Evolutionary conservation across 352 stramenopile genomes (phyloP).

Genomic region (Phytophthora vignae): DNA sequence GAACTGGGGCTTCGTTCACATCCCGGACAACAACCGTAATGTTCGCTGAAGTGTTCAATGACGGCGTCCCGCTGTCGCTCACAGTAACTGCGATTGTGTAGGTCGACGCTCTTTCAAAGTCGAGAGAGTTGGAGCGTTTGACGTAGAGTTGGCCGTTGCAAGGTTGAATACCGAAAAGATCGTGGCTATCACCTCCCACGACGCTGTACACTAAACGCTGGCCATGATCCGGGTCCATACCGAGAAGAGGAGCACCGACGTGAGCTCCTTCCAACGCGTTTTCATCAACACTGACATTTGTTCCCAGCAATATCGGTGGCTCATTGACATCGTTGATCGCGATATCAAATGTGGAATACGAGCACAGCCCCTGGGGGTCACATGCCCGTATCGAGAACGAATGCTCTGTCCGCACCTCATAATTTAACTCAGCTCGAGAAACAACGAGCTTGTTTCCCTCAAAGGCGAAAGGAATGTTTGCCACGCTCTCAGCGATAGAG

Average conservation of each 20-base stretch:
- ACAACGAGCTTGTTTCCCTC: constrained; percentile 26
- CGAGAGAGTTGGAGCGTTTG: constrained; percentile 38
- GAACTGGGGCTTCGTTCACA: constrained; percentile 52
- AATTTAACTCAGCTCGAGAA: constrained; percentile 23
- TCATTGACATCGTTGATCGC: constrained; percentile 33
- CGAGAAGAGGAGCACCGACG: constrained; percentile 26
- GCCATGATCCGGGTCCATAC: constrained; percentile 30
- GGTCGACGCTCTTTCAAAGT: constrained; percentile 42
- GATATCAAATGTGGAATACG: constrained; percentile 17
- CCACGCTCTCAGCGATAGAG: background rate
- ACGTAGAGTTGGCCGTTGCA: constrained; percentile 67
- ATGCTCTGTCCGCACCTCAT: constrained; percentile 21
- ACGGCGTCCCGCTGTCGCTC: constrained; percentile 47
- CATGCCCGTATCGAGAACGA: constrained; percentile 25
- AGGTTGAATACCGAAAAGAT: constrained; percentile 52
- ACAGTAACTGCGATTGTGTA: constrained; percentile 44
- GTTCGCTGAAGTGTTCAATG: constrained; percentile 32
- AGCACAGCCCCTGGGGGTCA: constrained; percentile 21
- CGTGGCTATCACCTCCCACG: constrained; percentile 27
- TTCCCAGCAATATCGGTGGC: constrained; percentile 27
- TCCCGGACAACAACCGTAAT: constrained; percentile 45
- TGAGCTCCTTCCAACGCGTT: constrained; percentile 19
- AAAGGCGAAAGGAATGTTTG: constrained; percentile 28
- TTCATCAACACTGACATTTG: constrained; percentile 24
- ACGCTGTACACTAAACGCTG: constrained; percentile 38